Base-by-base conservation (phyloP, 2,329 filamentous ascomycete species). In the Penicillium sp. region DNA sequence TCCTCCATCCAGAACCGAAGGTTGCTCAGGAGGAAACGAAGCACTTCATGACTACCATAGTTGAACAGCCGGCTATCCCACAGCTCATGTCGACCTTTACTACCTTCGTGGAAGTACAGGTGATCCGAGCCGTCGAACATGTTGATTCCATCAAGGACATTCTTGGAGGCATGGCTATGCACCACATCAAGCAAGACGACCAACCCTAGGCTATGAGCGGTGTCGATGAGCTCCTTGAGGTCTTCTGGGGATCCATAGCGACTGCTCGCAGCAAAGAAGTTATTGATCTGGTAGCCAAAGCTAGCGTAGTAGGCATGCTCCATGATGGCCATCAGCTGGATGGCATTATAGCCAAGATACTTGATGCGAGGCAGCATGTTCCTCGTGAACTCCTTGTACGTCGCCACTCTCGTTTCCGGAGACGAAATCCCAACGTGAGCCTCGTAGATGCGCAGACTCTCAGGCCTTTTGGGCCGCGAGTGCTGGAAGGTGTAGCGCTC, bases 251-350 rank as follows among this genome's bases (percentile, higher is more conserved):
- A 79, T 28, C 93, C 93, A 61, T 95, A 98, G 48, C 93, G 83
- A 66, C 91, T 97, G 68, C 90, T 96, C 9, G 91, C 90, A 18
- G 93, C 93, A 58, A 97, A 98, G 75, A 98, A 98, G 68, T 86
- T 96, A 74, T 97, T 98, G 70, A 98, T 81, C 68, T 98, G 93
- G 67, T 98, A 98, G 32, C 93, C 93, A 58, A 98, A 98, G 61
- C 91, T 97, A 58, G 93, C 93, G 65, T 98, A 98, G 75, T 98
- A 98, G 34, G 93, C 93, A 69, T 98, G 93, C 64, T 98, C 93
- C 91, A 98, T 98, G 61, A 98, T 78, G 31, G 93, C 93, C 93
- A 98, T 98, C 50, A 98, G 76, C 65, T 98, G 93, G 54, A 98
- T 97, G 39, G 90, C 86, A 63, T 98, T 97, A 74, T 98, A 98